Base-by-base conservation (phyloP, 2,329 filamentous ascomycete species). In the Monilinia fructigena region DNA sequence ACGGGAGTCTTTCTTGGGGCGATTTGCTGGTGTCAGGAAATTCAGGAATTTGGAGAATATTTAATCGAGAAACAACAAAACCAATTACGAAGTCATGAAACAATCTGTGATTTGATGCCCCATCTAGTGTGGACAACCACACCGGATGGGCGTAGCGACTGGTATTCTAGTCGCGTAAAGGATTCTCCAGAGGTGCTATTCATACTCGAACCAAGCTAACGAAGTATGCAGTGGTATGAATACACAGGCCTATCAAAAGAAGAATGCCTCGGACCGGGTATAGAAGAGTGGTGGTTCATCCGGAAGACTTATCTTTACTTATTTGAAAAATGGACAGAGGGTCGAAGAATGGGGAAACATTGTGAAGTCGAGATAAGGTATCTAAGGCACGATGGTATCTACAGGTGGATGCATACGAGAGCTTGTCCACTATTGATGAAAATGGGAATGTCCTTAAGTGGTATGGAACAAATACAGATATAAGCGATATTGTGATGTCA, bases 401-500 rank as follows among this genome's bases (percentile, higher is more conserved):
- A 71, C 55, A 72, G 67, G 53, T 73, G 72, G 71, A 72, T 72
- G 72, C 68, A 72, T 23, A 68, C 66, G 42, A 68, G 71, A 35
- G 72, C 70, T 6, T 67, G 61, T 23, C 70, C 71, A 10, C 64
- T 68, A 4, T 55, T 60, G 66, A 66, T 38, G 60, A 65, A 0
- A 26, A 56, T 8, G 70, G 71, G 4, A 66, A 65, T 4, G 67
- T 72, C 5, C 20, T 72, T 45, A 72, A 72, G 55, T 73, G 72
- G 72, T 72, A 72, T 54, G 72, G 71, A 18, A 73, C 72, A 10
- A 69, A 63, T 58, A 73, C 70, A 14, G 72, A 73, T 48, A 72
- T 73, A 42, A 70, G 72, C 47, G 69, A 73, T 48, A 50, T 69
- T 8, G 68, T 72, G 11, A 71, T 72, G 63, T 68, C 67, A 23